A percentile compares a stretch with the other conserved stretches of the same genome.
Evolutionary conservation across 768 basidiomycete species (phyloP).

Genomic region (Termitomyces sp.): DNA sequence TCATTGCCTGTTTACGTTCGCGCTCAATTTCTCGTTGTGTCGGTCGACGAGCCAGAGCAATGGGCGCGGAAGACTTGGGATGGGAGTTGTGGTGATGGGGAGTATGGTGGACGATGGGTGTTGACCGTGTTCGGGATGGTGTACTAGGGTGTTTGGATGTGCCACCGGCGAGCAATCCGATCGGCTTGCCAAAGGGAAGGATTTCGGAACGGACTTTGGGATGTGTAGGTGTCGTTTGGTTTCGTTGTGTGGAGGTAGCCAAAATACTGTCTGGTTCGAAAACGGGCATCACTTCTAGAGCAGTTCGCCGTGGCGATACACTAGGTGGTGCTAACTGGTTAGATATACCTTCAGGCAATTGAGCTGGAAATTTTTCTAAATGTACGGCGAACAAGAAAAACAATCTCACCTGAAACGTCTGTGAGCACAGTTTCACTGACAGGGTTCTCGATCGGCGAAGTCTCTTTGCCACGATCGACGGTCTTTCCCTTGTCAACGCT

Average conservation of each 20-base stretch:
- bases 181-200: constrained; percentile 15
- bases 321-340: not conserved
- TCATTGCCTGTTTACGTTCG: constrained; percentile 25
- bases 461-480: constrained; percentile 25
- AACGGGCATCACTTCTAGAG: constrained; percentile 7
- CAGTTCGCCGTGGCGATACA: constrained; percentile 8
- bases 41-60: constrained; percentile 13
- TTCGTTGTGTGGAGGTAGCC: constrained; percentile 10
- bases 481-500: constrained; percentile 20
- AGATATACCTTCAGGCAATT: not conserved
- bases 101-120: constrained; percentile 10
- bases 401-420: constrained; percentile 4
- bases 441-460: constrained; percentile 23
- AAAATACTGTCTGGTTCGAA: constrained; percentile 5
- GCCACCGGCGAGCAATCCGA: constrained; percentile 7
- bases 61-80: constrained; percentile 6
- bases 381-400: not conserved
- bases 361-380: not conserved
- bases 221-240: constrained; percentile 11
- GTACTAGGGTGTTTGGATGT: constrained; percentile 5
- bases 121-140: constrained; percentile 15
- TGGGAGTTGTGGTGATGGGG: constrained; percentile 15
- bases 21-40: constrained; percentile 23
- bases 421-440: constrained; percentile 2
- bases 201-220: constrained; percentile 3